Base-by-base conservation (phyloP, 805 yeast species). In the Barnettozyma botsteinii region DNA sequence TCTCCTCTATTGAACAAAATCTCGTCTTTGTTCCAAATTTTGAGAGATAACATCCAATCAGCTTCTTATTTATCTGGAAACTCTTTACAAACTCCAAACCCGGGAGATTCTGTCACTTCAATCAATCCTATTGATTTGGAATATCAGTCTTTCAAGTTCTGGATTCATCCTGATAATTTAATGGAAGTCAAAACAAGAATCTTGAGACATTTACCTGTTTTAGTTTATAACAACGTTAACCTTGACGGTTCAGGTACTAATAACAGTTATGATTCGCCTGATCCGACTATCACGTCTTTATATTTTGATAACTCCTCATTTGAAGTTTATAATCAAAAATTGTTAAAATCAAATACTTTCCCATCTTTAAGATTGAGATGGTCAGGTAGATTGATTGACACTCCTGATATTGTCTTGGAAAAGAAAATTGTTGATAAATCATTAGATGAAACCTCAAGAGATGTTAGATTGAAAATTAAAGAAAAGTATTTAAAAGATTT, bases 121-220 rank as follows among this genome's bases (percentile, higher is more conserved):
- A 30, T 47, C 17, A 37, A 27, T 14, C 44, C 46, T 8, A 33
- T 46, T n/a, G 60, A 60, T 27, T 47, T 55, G 26, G 64, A 62
- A 36, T 58, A 79, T 53, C 68, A 81, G 69, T 80, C 86, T 13
- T 79, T 81, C 63, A 87, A 85, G 65, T 91, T 91, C 62, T 91
- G 98, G 98, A 74, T 93, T 32, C 98, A 91, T 60, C 89, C 91
- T n/a, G 98, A 93, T 52, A 85, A 87, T 59, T 60, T 93, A 59
- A 89, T 91, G 96, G 98, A 91, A 65, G 96, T 89, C 41, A 91
- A 91, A 67, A 87, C 98, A n/a, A 79, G 88, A 44, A 85, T 91
- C 49, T 74, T 91, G 58, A 82, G 98, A 60, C 95, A 87, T 55
- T 74, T 91, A 50, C 98, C 98, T 2, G 95, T 89, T 6, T 72